Evolutionary conservation across 495 filamentous ascomycete species (phyloP).

Genomic region (Penicillium malachiteum): DNA sequence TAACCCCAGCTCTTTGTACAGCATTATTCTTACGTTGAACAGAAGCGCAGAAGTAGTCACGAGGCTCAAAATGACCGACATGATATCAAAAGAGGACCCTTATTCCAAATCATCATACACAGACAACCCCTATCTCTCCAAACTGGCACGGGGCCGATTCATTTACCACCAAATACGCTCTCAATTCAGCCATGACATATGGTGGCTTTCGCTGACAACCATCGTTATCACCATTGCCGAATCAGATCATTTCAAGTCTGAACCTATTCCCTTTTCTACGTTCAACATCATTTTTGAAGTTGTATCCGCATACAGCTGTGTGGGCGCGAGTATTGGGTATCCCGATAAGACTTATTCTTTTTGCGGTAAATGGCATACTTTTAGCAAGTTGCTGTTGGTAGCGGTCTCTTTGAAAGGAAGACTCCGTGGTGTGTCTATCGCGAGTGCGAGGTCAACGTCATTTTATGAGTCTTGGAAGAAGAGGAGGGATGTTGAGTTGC

Average conservation of each 20-base stretch:
- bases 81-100: neutral
- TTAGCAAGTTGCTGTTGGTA: constrained; percentile 73
- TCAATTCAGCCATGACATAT: constrained; percentile 82
- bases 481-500: neutral
- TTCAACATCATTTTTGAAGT: constrained; percentile 87
- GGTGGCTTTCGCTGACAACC: constrained; percentile 75
- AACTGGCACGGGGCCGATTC: constrained; percentile 44
- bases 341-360: constrained; percentile 67
- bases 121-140: constrained; percentile 16
- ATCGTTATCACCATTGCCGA: constrained; percentile 73
- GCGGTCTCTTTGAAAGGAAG: constrained; percentile 74
- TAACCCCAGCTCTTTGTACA: neutral
- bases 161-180: constrained; percentile 63
- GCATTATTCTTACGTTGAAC: neutral
- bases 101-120: constrained; percentile 43
- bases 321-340: constrained; percentile 73
- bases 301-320: constrained; percentile 81
- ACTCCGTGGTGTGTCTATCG: constrained; percentile 60
- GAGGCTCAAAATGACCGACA: constrained; percentile 52
- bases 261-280: constrained; percentile 71
- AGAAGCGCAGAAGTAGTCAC: constrained; percentile 44
- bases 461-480: neutral
- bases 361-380: constrained; percentile 64
- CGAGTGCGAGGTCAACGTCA: neutral
- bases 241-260: constrained; percentile 57